Evolutionary conservation across 345 rosid species (phyloP), one percentile per base, ranked within the genome.

Genomic region (Brassica incana): DNA sequence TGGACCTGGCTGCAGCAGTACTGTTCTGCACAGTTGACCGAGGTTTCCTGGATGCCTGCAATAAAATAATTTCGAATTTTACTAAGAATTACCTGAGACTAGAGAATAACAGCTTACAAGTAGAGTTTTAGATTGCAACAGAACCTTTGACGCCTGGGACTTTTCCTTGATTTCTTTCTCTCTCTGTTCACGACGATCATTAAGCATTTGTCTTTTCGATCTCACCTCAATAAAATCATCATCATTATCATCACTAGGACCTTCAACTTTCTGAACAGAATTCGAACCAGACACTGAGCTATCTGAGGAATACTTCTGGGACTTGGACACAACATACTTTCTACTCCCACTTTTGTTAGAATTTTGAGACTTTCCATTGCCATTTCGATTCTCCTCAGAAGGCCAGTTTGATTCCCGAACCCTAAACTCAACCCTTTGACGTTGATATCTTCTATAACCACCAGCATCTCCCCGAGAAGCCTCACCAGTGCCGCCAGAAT

Each of bases 221-320:
- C 97, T 92, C 52, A 96, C 99, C 88, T 96, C 93, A 79, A 93
- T 96, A 82, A 96, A 96, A 82, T 96, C 97, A 81, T 95, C 97
- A 82, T 95, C 97, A 82, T 88, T 95, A 43, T 92, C 97, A 80
- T 92, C 97, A 80, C 97, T 90, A 33, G 97, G 95, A 69, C 87
- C 89, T 87, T 93, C 97, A 79, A 79, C 78, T 77, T 90, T 88
- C 83, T 71, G 82, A 18, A 74, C 73, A 80, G 68, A 72, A 59
- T 68, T 75, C 30, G 72, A 66, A 60, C 72, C 81, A 10, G 89
- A 84, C 73, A 64, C 85, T 14, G 78, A 84, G 70, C 78, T 69
- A 71, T 90, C 91, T n/a, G 88, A 83, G 68, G 79, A 74, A 78
- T 85, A 90, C 78, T 89, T 95, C 74, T 79, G 73, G 16, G 82